These are phyloP conservation scores for Ustulina deusta DNA, from an alignment of 2,329 filamentous ascomycete genomes.

Conservation along the genomic window DNA sequence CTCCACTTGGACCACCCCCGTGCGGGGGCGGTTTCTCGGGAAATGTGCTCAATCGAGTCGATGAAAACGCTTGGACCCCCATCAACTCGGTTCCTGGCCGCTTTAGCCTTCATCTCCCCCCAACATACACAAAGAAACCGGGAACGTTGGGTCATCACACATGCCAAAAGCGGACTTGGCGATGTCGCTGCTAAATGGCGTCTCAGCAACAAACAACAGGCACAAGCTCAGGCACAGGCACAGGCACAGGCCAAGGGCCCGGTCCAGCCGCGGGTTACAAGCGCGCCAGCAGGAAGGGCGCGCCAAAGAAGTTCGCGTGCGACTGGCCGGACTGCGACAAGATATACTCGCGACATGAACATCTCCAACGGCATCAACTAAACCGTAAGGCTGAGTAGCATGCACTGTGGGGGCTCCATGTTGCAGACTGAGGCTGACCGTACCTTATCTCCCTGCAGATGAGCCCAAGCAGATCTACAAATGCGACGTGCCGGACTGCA, in stretches of 20 bases:
- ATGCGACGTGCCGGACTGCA: constrained; percentile 81
- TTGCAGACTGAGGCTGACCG: constrained; percentile 30
- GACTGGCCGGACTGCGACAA: constrained; percentile 79
- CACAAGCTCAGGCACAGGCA: constrained; percentile 22
- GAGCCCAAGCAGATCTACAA: constrained; percentile 82
- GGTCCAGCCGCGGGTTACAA: constrained; percentile 54
- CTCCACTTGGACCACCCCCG: constrained; percentile 41
- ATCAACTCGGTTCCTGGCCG: constrained; percentile 41
- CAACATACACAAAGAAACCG: constrained; percentile 35
- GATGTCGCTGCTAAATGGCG: constrained; percentile 48
- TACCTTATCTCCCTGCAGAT: constrained; percentile 61
- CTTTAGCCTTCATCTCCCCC: constrained; percentile 37
- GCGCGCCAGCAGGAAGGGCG: constrained; percentile 64
- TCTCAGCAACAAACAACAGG: constrained; percentile 55
- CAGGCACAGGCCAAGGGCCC: constrained; percentile 38
- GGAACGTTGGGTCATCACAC: constrained; percentile 41
- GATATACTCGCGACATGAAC: constrained; percentile 83
- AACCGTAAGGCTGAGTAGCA: constrained; percentile 68
- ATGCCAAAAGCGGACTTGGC: constrained; percentile 44
- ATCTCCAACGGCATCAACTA: constrained; percentile 83
- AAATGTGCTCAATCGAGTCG: constrained; percentile 19
- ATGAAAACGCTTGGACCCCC: constrained; percentile 46
- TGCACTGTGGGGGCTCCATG: constrained; percentile 30
- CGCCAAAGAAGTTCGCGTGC: constrained; percentile 69
- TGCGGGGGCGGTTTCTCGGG: constrained; percentile 38